These are phyloP conservation scores for Globisporangium lucens DNA, from an alignment of 352 stramenopile species.

Conservation along the genomic window DNA sequence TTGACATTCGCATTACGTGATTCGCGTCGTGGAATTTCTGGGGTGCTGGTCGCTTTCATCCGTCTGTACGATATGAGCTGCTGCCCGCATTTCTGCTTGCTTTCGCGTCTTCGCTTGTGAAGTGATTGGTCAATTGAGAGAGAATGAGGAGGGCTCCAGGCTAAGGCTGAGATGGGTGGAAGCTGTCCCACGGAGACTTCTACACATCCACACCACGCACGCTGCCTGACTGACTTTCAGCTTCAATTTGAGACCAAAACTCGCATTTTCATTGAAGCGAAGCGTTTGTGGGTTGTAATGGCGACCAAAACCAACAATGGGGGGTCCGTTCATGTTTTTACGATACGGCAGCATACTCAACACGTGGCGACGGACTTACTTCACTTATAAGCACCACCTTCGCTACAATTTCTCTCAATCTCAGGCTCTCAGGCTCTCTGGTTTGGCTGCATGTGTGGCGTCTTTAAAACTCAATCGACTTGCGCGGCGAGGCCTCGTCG, in stretches of 20 bases:
- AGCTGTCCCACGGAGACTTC: neutral
- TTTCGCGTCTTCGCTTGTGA: too few species aligned
- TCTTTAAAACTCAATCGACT: slow-evolving; percentile 21
- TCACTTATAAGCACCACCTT: neutral
- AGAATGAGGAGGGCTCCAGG: too few species aligned
- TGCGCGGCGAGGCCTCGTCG: slow-evolving; percentile 15
- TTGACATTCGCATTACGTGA: too few species aligned
- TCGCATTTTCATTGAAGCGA: neutral
- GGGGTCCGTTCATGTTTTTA: neutral
- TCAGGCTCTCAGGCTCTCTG: neutral
- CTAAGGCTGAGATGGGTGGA: neutral
- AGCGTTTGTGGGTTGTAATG: neutral
- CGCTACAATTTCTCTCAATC: neutral
- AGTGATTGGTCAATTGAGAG: too few species aligned
- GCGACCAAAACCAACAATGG: neutral
- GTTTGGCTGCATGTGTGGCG: neutral
- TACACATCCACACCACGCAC: too few species aligned
- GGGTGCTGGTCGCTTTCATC: too few species aligned
- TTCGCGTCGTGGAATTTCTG: too few species aligned
- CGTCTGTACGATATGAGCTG: too few species aligned
- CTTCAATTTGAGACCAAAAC: neutral
- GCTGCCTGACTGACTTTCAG: neutral
- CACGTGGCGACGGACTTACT: neutral
- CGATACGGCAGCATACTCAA: neutral
- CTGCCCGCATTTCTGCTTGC: too few species aligned